phyloP scores from a whole-genome alignment of 2,329 filamentous ascomycete genomes.

The Escovopsis weberi region DNA sequence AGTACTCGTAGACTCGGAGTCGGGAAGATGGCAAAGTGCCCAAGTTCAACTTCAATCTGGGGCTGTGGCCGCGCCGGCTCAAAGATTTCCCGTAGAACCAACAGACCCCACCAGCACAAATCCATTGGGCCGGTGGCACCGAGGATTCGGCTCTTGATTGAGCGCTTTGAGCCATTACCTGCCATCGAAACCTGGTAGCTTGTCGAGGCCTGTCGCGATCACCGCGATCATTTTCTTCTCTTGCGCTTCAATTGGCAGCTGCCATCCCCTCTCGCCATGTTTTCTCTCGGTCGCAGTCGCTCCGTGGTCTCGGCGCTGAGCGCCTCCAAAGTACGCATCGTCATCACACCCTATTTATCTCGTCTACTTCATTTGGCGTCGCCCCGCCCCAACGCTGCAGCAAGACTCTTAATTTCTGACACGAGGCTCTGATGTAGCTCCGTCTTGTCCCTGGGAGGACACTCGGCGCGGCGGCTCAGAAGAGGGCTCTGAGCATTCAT shows the following conservation, averaged over 20 bases:
- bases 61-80: neutral
- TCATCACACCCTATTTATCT: constrained; percentile 5
- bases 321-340: constrained; percentile 53
- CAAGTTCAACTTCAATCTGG: neutral
- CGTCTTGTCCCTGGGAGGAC: constrained; percentile 35
- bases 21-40: too few relatives aligned
- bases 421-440: constrained; percentile 8
- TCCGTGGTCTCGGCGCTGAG: constrained; percentile 68
- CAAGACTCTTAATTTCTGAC: neutral
- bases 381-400: neutral
- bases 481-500: constrained; percentile 86
- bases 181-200: constrained; percentile 1
- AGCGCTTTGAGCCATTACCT: constrained; percentile 5
- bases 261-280: constrained; percentile 45
- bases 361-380: neutral
- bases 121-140: neutral
- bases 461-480: constrained; percentile 60
- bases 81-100: neutral
- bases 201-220: constrained; percentile 1
- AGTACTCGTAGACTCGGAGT: too few relatives aligned
- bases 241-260: constrained; percentile 7
- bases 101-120: neutral
- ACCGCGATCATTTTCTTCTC: constrained; percentile 8
- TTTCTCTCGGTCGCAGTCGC: constrained; percentile 72
- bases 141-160: neutral